phyloP scores from a whole-genome alignment of 441 rosid species.

The Euphorbia celastroides region DNA sequence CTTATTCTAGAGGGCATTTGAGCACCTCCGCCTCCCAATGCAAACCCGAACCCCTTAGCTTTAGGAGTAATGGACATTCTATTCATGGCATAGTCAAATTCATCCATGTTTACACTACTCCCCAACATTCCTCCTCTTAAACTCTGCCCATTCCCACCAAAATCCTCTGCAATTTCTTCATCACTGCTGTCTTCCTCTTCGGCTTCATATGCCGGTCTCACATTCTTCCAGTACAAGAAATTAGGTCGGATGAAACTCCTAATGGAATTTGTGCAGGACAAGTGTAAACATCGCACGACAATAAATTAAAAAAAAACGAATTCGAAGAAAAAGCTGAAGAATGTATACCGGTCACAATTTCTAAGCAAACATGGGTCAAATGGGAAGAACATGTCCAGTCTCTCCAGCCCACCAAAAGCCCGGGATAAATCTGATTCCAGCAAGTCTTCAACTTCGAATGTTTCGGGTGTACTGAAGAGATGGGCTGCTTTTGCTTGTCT shows the following conservation, averaged over 20 bases:
- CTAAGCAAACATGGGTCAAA: slow-evolving; percentile 84
- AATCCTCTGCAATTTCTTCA: slow-evolving; percentile 39
- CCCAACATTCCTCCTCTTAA: slow-evolving; percentile 35
- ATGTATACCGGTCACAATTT: slow-evolving; percentile 52
- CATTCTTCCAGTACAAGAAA: slow-evolving; percentile 67
- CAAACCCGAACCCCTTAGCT: slow-evolving; percentile 18
- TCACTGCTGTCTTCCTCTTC: slow-evolving; percentile 41
- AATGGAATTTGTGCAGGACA: neutral
- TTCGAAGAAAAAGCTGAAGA: too few species aligned
- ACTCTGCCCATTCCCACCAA: too few species aligned
- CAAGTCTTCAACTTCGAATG: slow-evolving; percentile 42
- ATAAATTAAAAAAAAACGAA: too few species aligned
- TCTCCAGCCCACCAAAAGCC: slow-evolving; percentile 74
- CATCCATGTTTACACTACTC: slow-evolving; percentile 31
- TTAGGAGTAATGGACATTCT: slow-evolving; percentile 73
- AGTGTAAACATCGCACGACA: neutral
- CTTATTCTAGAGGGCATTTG: slow-evolving; percentile 74
- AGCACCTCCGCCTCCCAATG: slow-evolving; percentile 27
- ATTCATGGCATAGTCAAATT: slow-evolving; percentile 44
- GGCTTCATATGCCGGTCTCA: slow-evolving; percentile 37
- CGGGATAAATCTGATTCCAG: slow-evolving; percentile 61
- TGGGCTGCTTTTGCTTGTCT: slow-evolving; percentile 75
- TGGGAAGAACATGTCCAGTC: slow-evolving; percentile 90
- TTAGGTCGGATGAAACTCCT: slow-evolving; percentile 49
- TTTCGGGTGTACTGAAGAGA: slow-evolving; percentile 43